Conservation (phyloP, 1,284 basidiomycete species). For the Sparassis latifolia region DNA sequence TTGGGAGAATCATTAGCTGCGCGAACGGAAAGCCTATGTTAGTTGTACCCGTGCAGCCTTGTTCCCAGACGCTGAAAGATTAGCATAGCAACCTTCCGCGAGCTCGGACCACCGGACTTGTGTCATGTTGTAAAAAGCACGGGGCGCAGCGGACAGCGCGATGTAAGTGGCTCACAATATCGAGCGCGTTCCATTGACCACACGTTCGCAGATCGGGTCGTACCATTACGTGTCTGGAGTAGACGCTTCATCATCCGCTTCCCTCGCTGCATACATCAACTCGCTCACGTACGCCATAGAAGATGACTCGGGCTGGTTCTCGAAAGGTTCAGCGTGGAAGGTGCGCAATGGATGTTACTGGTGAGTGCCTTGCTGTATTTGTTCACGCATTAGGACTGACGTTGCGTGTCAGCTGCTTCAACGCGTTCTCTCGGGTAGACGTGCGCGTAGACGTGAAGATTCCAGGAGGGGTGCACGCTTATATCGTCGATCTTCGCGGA, state of each 20-base stretch:
- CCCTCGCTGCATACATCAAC: conserved; percentile 96
- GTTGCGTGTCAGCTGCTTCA: conserved; percentile 73
- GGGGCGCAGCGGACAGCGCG: conserved; percentile 76
- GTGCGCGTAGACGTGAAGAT: conserved; percentile 98
- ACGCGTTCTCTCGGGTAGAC: conserved; percentile 96
- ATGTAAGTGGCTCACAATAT: conserved; percentile 48
- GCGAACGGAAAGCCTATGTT: conserved; percentile 88
- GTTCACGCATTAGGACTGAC: background rate
- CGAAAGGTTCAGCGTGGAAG: conserved; percentile 84
- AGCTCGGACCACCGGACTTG: conserved; percentile 95
- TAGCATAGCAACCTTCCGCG: conserved; percentile 79
- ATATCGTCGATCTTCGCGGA: conserved; percentile 90
- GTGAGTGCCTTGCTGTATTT: conserved; percentile 35
- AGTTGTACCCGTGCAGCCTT: conserved; percentile 25
- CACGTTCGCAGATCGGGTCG: conserved; percentile 65
- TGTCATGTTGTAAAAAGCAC: conserved; percentile 94
- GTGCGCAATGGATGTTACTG: conserved; percentile 94
- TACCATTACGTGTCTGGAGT: conserved; percentile 96
- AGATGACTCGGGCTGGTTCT: conserved; percentile 90
- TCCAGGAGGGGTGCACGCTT: conserved; percentile 93
- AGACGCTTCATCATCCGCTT: conserved; percentile 95
- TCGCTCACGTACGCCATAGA: conserved; percentile 94
- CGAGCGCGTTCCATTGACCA: conserved; percentile 5
- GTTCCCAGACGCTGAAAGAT: conserved; percentile 11
- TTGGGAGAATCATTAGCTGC: conserved; percentile 87